phyloP scores from a whole-genome alignment of 2,329 filamentous ascomycete genomes.

The Penicillium sp. region DNA sequence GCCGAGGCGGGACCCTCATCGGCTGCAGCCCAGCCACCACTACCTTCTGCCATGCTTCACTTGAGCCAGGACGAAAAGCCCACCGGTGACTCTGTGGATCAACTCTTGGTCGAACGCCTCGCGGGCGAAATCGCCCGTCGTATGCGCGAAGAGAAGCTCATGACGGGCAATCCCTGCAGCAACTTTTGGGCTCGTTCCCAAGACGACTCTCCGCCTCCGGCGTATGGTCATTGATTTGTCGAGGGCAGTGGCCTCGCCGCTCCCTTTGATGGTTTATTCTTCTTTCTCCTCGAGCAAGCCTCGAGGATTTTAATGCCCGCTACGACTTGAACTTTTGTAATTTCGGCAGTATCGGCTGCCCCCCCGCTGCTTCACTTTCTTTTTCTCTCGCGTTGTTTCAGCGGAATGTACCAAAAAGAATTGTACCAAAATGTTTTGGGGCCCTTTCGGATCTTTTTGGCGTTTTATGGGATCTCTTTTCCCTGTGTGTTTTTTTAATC shows the following conservation, averaged over 20 bases:
- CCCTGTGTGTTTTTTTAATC: no score
- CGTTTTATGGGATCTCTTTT: constrained; percentile 1
- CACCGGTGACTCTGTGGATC: constrained; percentile 39
- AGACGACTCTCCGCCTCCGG: constrained; percentile 39
- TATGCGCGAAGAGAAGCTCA: constrained; percentile 75
- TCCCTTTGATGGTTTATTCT: neutral
- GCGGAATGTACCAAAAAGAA: constrained; percentile 25
- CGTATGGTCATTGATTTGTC: constrained; percentile 37
- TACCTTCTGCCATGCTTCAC: constrained; percentile 32
- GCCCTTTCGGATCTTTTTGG: constrained; percentile 22
- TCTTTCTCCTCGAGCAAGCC: constrained; percentile 9
- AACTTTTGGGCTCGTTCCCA: constrained; percentile 34
- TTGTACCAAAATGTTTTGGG: constrained; percentile 4
- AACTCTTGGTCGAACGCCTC: constrained; percentile 58
- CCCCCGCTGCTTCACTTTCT: constrained; percentile 6
- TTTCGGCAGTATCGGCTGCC: neutral
- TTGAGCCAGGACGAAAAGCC: constrained; percentile 29
- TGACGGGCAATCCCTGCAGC: constrained; percentile 27
- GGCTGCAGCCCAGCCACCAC: constrained; percentile 16
- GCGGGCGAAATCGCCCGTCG: constrained; percentile 79
- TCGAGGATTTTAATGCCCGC: constrained; percentile 16
- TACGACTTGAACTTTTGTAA: constrained; percentile 15
- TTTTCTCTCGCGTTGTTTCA: constrained; percentile 15
- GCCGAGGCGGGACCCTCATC: constrained; percentile 24
- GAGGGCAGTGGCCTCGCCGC: neutral